A percentile compares a stretch with the other conserved stretches of the same genome.
Evolutionary conservation across 345 rosid species (phyloP).

Genomic region (Salix udensis): DNA sequence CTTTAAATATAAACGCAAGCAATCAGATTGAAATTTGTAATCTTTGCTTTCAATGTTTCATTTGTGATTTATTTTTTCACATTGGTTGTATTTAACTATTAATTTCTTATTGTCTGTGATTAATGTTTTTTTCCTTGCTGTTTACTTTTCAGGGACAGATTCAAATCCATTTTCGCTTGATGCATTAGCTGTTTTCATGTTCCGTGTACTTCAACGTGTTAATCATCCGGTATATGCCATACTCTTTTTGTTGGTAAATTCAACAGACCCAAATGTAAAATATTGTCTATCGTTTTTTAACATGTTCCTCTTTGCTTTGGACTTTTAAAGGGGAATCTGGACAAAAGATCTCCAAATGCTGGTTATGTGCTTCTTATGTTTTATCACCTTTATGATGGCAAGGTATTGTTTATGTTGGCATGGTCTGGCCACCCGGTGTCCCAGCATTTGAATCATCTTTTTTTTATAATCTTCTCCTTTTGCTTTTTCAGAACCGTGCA

Average conservation of each 20-base stretch:
- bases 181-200: conserved; percentile 83
- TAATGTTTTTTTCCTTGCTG: not conserved
- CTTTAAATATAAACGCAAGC: too few species aligned
- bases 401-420: conserved; percentile 44
- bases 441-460: conserved; percentile 1
- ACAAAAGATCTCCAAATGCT: conserved; percentile 73
- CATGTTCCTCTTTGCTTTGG: conserved; percentile 15
- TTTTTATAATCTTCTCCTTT: not conserved
- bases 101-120: conserved; percentile 1
- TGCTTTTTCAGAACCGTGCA: conserved; percentile 52
- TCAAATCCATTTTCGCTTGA: conserved; percentile 89
- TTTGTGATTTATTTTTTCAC: not conserved
- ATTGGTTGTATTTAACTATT: not conserved
- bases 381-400: conserved; percentile 92
- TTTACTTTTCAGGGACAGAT: conserved; percentile 57
- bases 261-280: not conserved
- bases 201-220: conserved; percentile 83
- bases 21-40: not conserved
- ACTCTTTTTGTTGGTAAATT: not conserved
- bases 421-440: conserved; percentile 1
- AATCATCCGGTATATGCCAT: conserved; percentile 71
- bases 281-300: conserved; percentile 12
- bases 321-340: conserved; percentile 82
- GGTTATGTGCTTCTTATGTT: conserved; percentile 95
- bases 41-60: not conserved